These are phyloP conservation scores for Ophiostoma piceae DNA, from an alignment of 2,329 filamentous ascomycete genomes.

Conservation along the genomic window DNA sequence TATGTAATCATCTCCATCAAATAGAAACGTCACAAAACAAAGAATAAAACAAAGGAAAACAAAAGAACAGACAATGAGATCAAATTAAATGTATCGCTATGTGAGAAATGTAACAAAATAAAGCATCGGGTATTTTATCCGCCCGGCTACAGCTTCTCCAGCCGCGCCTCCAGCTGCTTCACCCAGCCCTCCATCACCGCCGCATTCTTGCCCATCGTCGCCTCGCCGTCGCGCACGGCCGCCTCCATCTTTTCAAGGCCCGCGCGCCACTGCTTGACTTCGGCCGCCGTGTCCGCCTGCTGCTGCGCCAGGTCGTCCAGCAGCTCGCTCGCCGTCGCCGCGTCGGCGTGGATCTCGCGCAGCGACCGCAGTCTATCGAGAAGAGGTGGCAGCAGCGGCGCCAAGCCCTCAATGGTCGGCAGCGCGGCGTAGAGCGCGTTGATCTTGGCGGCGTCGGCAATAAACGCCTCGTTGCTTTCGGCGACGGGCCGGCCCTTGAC, in stretches of 20 bases:
- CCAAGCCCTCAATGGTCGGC: conserved; percentile 78
- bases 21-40: too few species aligned
- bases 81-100: not conserved
- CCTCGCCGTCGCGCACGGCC: conserved; percentile 64
- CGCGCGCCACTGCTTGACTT: conserved; percentile 81
- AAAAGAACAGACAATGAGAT: not conserved
- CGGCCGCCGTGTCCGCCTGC: conserved; percentile 75
- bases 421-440: conserved; percentile 85
- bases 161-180: conserved; percentile 72
- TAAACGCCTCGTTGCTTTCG: conserved; percentile 22
- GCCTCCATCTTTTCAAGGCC: conserved; percentile 73
- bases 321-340: conserved; percentile 72
- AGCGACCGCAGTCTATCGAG: conserved; percentile 81
- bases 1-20: not conserved
- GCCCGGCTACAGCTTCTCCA: conserved; percentile 49
- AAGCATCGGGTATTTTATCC: not conserved
- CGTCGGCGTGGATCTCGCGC: conserved; percentile 77
- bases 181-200: conserved; percentile 86
- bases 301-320: conserved; percentile 71
- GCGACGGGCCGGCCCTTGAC: conserved; percentile 33
- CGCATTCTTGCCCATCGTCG: conserved; percentile 70
- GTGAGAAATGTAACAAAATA: not conserved
- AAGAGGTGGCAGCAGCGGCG: conserved; percentile 77
- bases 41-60: too few species aligned
- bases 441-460: conserved; percentile 78